A percentile compares a stretch with the other conserved stretches of the same genome.
Evolutionary conservation across 306 rosid genomes (phyloP).

Genomic region (Malus orientalis): DNA sequence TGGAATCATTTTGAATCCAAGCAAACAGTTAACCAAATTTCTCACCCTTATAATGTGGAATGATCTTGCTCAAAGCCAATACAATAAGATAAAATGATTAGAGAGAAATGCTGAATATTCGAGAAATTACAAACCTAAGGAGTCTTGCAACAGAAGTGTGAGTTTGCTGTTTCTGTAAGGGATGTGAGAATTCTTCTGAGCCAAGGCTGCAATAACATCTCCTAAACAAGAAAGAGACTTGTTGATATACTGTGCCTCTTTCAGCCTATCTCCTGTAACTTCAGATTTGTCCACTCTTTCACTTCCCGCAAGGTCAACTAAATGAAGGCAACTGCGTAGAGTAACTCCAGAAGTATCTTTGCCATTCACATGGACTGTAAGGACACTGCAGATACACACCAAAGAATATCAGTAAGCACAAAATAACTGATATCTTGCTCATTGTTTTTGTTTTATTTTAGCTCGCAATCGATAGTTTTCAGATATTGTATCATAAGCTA

Average conservation of each 20-base stretch:
- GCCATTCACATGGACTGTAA: conserved; percentile 87
- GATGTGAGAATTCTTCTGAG: conserved; percentile 91
- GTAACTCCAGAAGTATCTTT: conserved; percentile 60
- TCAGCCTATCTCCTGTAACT: conserved; percentile 87
- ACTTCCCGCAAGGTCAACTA: conserved; percentile 97
- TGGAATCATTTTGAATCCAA: not conserved
- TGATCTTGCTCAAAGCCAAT: not conserved
- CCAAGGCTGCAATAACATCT: conserved; percentile 89
- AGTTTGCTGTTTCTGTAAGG: conserved; percentile 97
- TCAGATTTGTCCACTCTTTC: conserved; percentile 92
- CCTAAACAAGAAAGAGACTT: conserved; percentile 96
- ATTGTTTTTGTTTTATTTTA: not conserved
- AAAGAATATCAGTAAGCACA: not conserved
- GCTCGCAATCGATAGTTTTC: not conserved
- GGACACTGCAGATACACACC: conserved; percentile 42
- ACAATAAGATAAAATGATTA: not conserved
- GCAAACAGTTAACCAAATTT: not conserved
- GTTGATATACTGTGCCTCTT: conserved; percentile 83
- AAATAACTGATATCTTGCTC: not conserved
- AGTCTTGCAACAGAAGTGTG: conserved; percentile 88
- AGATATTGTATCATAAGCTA: not conserved
- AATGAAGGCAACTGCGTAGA: conserved; percentile 72
- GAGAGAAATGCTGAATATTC: not conserved
- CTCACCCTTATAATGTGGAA: not conserved
- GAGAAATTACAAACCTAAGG: conserved; percentile 52